Evolutionary conservation across 2,329 filamentous ascomycete genomes (phyloP), one percentile per base, ranked within the genome.

Genomic region (Tothia fuscella): DNA sequence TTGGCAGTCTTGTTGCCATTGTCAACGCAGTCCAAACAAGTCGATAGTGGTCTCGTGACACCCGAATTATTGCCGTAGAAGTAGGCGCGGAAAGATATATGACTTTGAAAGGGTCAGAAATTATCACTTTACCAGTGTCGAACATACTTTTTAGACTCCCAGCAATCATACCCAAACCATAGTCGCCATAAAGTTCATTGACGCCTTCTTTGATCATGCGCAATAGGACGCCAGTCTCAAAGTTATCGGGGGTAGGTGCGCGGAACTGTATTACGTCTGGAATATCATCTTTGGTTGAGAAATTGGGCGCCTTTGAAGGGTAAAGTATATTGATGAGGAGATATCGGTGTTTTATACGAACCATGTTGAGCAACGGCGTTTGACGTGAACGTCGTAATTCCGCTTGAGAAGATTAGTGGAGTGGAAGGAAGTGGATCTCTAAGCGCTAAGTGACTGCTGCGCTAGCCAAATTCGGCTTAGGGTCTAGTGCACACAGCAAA

Each of bases 311-410:
- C 71, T 9, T 74, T 65, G 5, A 77, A 0, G 88, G 86, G 54
- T 95, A 95, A 35, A 96, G 71, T 50, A 96, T 87, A 57, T 93
- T 85, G 47, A 96, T 76, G n/a, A 96, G 77, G 14, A 98, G 74
- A 60, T 98, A 98, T 53, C 91, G 80, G 62, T 94, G 82, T 64
- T 98, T 98, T 51, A 96, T 76, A 56, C 91, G 85, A 46, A 98
- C 91, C 91, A 98, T 95, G 5, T 13, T 37, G 33, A n/a, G n/a
- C n/a, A n/a, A n/a, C n/a, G n/a, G n/a, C n/a, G n/a, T n/a, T n/a
- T n/a, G n/a, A n/a, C n/a, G n/a, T n/a, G n/a, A n/a, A n/a, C n/a
- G n/a, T n/a, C n/a, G n/a, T n/a, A n/a, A n/a, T n/a, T n/a, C n/a
- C n/a, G n/a, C n/a, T n/a, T n/a, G n/a, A n/a, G n/a, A n/a, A n/a